A percentile compares a stretch with the other conserved stretches of the same genome.
These are phyloP conservation scores for Neopestalotiopsis sp. DNA, from an alignment of 2,329 filamentous ascomycete species.

Conservation along the genomic window DNA sequence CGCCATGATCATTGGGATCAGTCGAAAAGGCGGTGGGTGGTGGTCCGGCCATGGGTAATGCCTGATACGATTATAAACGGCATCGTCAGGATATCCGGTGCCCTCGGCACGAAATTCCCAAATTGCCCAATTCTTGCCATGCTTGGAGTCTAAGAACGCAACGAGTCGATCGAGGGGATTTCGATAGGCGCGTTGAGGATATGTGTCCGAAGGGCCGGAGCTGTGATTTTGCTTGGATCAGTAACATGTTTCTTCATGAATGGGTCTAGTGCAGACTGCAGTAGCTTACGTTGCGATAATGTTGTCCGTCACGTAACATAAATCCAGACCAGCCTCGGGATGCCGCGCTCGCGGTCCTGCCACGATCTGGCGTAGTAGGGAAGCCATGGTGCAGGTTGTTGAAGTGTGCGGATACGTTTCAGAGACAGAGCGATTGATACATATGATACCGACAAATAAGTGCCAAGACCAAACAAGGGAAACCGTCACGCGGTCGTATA, in stretches of 20 bases:
- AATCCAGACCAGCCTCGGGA: constrained; percentile 85
- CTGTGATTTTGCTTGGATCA: constrained; percentile 57
- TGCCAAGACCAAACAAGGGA: not conserved
- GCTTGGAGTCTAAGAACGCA: constrained; percentile 84
- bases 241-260: not conserved
- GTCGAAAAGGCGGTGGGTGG: constrained; percentile 89
- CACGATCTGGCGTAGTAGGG: constrained; percentile 87
- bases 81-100: constrained; percentile 90
- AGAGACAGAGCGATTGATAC: not conserved
- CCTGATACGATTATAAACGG: constrained; percentile 82
- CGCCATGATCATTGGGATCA: constrained; percentile 88
- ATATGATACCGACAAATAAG: not conserved
- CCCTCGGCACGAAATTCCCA: constrained; percentile 99
- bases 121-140: constrained; percentile 86
- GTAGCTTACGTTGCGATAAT: constrained; percentile 65
- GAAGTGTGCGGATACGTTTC: not conserved
- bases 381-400: constrained; percentile 58
- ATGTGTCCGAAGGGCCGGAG: constrained; percentile 87
- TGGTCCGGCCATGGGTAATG: constrained; percentile 98
- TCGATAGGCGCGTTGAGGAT: constrained; percentile 90
- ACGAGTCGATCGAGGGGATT: constrained; percentile 90
- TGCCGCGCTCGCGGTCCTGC: constrained; percentile 85
- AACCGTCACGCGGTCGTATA: not conserved
- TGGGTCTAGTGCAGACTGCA: not conserved
- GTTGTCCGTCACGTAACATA: constrained; percentile 93